phyloP scores from a whole-genome alignment of 306 rosid species.

The Adenanthera pavonina region DNA sequence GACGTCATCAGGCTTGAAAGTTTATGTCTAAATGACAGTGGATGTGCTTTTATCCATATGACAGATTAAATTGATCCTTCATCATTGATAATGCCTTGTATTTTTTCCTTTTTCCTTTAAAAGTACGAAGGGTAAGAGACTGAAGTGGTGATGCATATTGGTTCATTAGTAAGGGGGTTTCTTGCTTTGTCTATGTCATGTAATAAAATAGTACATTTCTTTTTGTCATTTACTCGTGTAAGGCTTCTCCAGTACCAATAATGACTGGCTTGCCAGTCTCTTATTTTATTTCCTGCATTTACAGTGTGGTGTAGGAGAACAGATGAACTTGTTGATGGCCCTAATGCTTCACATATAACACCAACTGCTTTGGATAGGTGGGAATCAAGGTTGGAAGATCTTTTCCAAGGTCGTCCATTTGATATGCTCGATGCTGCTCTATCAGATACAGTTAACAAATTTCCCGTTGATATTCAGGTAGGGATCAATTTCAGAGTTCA shows the following conservation, averaged over 20 bases:
- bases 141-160: not conserved
- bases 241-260: not conserved
- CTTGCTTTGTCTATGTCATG: constrained; percentile 4
- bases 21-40: not conserved
- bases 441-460: constrained; percentile 56
- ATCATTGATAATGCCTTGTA: constrained; percentile 10
- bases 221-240: constrained; percentile 23
- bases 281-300: constrained; percentile 34
- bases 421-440: constrained; percentile 70
- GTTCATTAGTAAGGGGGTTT: constrained; percentile 4
- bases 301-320: constrained; percentile 74
- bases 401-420: constrained; percentile 64
- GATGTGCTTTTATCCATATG: not conserved
- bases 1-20: constrained; percentile 12
- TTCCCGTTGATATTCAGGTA: constrained; percentile 70
- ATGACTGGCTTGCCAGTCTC: constrained; percentile 8
- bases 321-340: constrained; percentile 73
- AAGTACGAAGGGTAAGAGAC: not conserved
- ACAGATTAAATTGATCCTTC: constrained; percentile 15
- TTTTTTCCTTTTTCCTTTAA: constrained; percentile 6
- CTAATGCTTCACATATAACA: constrained; percentile 66
- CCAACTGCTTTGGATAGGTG: constrained; percentile 64
- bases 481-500: not conserved
- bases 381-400: constrained; percentile 65
- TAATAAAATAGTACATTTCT: not conserved